Percentiles rank a stretch among this genome's conserved stretches.
Conservation (phyloP, 306 rosid genomes). For the Abrus precatorius region DNA sequence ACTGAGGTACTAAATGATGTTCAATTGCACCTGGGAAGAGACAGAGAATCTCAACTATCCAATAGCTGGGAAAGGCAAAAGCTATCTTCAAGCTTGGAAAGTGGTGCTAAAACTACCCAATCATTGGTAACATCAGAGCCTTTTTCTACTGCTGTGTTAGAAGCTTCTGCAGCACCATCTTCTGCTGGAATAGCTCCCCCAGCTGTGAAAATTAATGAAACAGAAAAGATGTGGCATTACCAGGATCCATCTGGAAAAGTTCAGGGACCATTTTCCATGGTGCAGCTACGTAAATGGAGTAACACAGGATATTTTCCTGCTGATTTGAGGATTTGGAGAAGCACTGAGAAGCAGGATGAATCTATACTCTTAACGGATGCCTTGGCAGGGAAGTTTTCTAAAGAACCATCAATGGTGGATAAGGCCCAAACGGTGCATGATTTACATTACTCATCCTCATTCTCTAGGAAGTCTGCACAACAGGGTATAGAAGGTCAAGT, state of each 20-base stretch:
- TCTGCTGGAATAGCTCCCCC: conserved; percentile 57
- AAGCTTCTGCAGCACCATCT: conserved; percentile 60
- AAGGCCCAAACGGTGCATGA: conserved; percentile 63
- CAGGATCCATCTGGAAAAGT: conserved; percentile 95
- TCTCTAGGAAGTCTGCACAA: conserved; percentile 62
- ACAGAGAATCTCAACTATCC: conserved; percentile 69
- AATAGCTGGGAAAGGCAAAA: conserved; percentile 79
- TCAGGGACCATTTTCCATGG: conserved; percentile 97
- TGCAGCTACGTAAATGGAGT: conserved; percentile 93
- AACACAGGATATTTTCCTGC: conserved; percentile 93
- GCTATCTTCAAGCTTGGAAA: conserved; percentile 61
- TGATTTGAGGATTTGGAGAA: conserved; percentile 85
- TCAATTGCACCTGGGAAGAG: conserved; percentile 76
- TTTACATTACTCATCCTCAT: conserved; percentile 54
- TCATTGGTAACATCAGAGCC: conserved; percentile 55
- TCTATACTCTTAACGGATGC: conserved; percentile 80
- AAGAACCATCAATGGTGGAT: conserved; percentile 55
- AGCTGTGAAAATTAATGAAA: conserved; percentile 67
- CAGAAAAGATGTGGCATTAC: conserved; percentile 91
- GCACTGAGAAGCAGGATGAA: conserved; percentile 70
- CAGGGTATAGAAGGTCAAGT: conserved; percentile 66
- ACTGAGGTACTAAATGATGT: conserved; percentile 66
- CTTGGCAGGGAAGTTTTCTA: conserved; percentile 75
- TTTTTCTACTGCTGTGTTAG: conserved; percentile 51
- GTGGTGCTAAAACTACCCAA: conserved; percentile 57